Base-by-base conservation (phyloP, 2,329 filamentous ascomycete species). In the Metarhizium humberi region DNA sequence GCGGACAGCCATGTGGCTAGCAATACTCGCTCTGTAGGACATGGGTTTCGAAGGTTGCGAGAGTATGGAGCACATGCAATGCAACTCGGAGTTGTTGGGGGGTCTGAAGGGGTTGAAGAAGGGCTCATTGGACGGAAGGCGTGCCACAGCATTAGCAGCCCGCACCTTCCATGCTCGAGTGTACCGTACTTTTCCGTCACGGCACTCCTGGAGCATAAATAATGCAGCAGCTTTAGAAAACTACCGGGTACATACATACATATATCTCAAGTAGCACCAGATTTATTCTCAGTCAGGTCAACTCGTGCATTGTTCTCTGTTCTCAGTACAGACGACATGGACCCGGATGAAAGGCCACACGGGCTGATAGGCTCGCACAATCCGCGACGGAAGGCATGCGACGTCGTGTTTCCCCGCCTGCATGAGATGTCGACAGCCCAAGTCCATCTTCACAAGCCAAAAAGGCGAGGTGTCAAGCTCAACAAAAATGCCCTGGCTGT, bases 381-480 rank as follows among this genome's bases (percentile, higher is more conserved):
- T 25, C 25, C 25, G 25, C 25, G 25, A 25, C 25, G 25, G 25
- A 25, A 25, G 25, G 25, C 4, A 25, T 25, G 25, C 25, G 25
- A 25, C 25, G 25, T 4, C 25, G 25, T 25, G 25, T 25, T 25
- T 25, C 25, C 25, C 25, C 25, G 25, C 25, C 25, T 25, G 25
- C 25, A 25, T 25, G 25, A 25, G 25, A 25, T 25, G 25, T 25
- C 25, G 25, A 25, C 25, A 25, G 25, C 25, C 25, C 25, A 10
- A 40, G 11, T n/a, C 49, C 49, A 40, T 51, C 34, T 38, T 51
- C 32, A 51, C 49, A 51, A 40, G 49, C 49, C 49, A 51, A 51
- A 38, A 51, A 42, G 25, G 25, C 25, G 25, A 25, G 25, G 25
- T 25, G 25, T 25, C 25, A 25, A 25, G 4, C 25, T 46, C 43